Percentiles rank a stretch among this genome's conserved stretches.
Conservation (phyloP, 2,329 filamentous ascomycete species). For the Nemania sp. region DNA sequence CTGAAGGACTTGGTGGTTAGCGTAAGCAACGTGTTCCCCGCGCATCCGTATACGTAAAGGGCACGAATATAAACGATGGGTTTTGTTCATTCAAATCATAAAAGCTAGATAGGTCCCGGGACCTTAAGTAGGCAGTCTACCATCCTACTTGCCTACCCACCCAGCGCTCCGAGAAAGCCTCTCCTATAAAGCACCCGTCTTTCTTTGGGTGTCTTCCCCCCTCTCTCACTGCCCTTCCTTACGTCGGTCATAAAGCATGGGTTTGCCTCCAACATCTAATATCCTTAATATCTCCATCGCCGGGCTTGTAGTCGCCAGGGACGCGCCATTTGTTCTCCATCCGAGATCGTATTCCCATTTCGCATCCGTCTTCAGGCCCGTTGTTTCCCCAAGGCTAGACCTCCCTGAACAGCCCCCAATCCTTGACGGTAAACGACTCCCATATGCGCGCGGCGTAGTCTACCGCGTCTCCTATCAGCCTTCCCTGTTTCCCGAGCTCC, state of each 20-base stretch:
- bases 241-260: background rate
- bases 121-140: background rate
- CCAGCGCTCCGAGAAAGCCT: background rate
- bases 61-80: no score
- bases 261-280: background rate
- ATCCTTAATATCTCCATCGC: no score
- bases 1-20: background rate
- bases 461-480: constrained; percentile 69
- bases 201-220: no score
- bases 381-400: constrained; percentile 26
- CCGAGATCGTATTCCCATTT: background rate
- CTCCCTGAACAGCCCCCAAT: constrained; percentile 75
- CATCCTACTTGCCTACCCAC: background rate
- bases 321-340: background rate
- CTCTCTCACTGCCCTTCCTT: background rate
- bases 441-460: constrained; percentile 72
- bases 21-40: background rate
- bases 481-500: constrained; percentile 66
- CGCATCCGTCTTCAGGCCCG: background rate
- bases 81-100: constrained; percentile 5
- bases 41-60: background rate
- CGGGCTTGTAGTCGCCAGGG: no score
- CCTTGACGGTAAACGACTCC: constrained; percentile 75
- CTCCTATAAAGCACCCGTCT: background rate
- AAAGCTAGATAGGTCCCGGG: constrained; percentile 1